Evolutionary conservation across 768 basidiomycete species (phyloP).

Genomic region (Hypholoma fasciculare): DNA sequence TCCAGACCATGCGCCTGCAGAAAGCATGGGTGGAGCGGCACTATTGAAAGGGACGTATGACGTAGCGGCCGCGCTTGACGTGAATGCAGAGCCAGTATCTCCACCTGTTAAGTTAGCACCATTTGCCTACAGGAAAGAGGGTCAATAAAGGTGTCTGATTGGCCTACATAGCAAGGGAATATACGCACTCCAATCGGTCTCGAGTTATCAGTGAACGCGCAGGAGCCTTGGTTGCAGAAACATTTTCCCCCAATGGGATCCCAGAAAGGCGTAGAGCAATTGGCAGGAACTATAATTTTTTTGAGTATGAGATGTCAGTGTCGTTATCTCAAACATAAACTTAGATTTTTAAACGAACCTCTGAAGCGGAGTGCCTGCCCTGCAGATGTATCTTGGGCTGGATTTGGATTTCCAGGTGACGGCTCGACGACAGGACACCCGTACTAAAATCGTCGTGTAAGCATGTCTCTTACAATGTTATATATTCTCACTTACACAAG

Average conservation of each 20-base stretch:
- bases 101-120: constrained; percentile 71
- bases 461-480: background rate
- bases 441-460: constrained; percentile 45
- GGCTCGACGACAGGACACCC: constrained; percentile 64
- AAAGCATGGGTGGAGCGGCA: constrained; percentile 23
- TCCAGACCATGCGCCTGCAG: constrained; percentile 33
- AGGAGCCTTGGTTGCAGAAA: constrained; percentile 54
- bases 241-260: constrained; percentile 71
- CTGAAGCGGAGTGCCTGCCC: constrained; percentile 52
- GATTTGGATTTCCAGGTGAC: constrained; percentile 63
- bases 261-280: constrained; percentile 82
- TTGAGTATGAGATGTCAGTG: no score
- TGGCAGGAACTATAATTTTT: constrained; percentile 49
- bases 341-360: constrained; percentile 35
- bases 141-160: background rate
- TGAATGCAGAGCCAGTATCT: constrained; percentile 40
- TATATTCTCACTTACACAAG: constrained; percentile 53
- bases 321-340: background rate
- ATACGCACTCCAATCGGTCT: constrained; percentile 62
- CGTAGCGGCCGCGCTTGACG: constrained; percentile 19
- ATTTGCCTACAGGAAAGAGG: constrained; percentile 46
- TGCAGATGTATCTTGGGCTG: constrained; percentile 50
- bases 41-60: constrained; percentile 54
- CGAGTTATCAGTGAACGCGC: constrained; percentile 64
- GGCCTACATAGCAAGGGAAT: background rate